Evolutionary conservation across 257 asterid species (phyloP).

Genomic region (Ligustrum vulgare): DNA sequence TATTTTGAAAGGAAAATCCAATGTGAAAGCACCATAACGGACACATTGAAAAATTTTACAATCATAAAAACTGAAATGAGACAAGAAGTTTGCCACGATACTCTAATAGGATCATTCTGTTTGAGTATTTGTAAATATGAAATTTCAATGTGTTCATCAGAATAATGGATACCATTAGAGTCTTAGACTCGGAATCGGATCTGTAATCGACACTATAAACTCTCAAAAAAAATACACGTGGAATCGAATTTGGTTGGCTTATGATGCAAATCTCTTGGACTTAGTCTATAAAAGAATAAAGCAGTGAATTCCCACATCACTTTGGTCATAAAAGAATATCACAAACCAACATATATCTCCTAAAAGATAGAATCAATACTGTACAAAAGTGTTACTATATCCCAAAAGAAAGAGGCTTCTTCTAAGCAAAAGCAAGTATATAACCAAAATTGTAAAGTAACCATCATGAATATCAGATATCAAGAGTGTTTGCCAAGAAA

Average conservation of each 20-base stretch:
- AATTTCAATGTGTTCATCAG: not conserved
- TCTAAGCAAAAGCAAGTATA: conserved; percentile 49
- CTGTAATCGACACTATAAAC: not conserved
- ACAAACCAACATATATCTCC: conserved; percentile 36
- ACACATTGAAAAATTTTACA: not conserved
- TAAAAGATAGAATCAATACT: conserved; percentile 47
- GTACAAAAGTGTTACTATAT: conserved; percentile 21
- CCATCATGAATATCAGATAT: conserved; percentile 26
- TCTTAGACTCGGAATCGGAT: not conserved
- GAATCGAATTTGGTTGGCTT: conserved; percentile 20
- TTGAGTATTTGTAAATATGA: not conserved
- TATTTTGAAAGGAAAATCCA: not conserved
- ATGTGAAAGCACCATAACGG: not conserved
- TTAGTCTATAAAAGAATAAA: conserved; percentile 44
- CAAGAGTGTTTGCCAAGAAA: conserved; percentile 40
- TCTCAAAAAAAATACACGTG: not conserved
- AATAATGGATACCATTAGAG: not conserved
- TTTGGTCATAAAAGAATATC: conserved; percentile 31
- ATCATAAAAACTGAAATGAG: not conserved
- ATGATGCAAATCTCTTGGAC: conserved; percentile 30
- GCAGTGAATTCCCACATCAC: conserved; percentile 25
- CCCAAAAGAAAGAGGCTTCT: conserved; percentile 43
- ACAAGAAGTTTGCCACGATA: not conserved
- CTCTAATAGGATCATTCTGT: not conserved
- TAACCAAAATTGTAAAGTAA: conserved; percentile 26